Evolutionary conservation across 2,329 filamentous ascomycete genomes (phyloP), one percentile per base, ranked within the genome.

Genomic region (Zalaria sp.): DNA sequence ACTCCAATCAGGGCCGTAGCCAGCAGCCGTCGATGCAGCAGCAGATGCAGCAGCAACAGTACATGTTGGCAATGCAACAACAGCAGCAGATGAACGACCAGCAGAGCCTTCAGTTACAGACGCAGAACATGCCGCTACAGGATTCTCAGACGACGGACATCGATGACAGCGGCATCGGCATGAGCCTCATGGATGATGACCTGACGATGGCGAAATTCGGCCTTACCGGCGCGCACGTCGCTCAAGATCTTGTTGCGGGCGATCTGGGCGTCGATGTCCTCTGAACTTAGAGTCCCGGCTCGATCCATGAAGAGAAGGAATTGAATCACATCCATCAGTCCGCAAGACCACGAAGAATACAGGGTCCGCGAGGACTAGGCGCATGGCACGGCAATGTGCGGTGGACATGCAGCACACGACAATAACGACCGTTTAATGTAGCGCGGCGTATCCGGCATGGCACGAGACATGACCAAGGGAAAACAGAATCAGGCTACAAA

Each of bases 131-230:
- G 37, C 8, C 18, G n/a, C 34, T 27, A 25, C 26, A 11, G 32
- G 9, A 31, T 39, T 42, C 43, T 11, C 43, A 53, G 31, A 54
- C 57, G 28, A 40, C 50, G 5, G 57, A 62, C 44, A 51, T 61
- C 27, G 59, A 62, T 42, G 59, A 62, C 46, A 59, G 56, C 37
- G 59, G 59, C 18, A 61, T 62, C 34, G 58, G 57, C 25, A 56
- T 62, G 55, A 49, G 48, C 27, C 45, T 61, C 26, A 53, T 57
- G 45, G 57, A 61, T 25, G 58, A 60, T 9, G 52, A 58, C 18
- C 42, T 57, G 28, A 45, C 35, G 9, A 37, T 48, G 34, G 32
- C 46, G 37, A 48, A 46, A 28, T 48, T 46, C 31, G 42, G 43
- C 5, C 27, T 48, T 18, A 39, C 29, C 29, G 31, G 29, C 29